These are phyloP conservation scores for Physcia stellaris DNA, from an alignment of 495 filamentous ascomycete species.

Conservation along the genomic window DNA sequence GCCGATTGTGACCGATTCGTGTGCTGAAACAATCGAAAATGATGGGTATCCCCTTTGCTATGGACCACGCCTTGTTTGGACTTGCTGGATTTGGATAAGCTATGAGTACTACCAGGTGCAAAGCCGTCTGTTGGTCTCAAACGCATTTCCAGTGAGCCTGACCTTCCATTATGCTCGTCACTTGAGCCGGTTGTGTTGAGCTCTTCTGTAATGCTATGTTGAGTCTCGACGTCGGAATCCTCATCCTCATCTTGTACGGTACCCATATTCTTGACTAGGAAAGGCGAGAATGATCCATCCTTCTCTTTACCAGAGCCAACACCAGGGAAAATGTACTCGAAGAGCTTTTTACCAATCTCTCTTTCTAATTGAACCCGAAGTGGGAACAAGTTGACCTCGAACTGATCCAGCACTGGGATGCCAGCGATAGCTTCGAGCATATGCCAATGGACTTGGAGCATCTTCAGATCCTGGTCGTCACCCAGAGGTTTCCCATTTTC, in stretches of 20 bases:
- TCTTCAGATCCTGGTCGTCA: slow-evolving; percentile 44
- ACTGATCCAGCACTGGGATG: slow-evolving; percentile 93
- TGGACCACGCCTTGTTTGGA: slow-evolving; percentile 2
- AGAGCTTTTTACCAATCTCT: slow-evolving; percentile 84
- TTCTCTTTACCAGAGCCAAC: slow-evolving; percentile 46
- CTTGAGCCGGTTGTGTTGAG: slow-evolving; percentile 17
- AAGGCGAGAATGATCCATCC: slow-evolving; percentile 56
- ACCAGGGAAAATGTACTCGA: slow-evolving; percentile 95
- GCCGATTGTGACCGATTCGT: slow-evolving; percentile 11
- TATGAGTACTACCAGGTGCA: slow-evolving; percentile 1
- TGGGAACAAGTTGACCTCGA: slow-evolving; percentile 87
- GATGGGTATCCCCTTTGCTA: slow-evolving; percentile 24
- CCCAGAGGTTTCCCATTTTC: slow-evolving; percentile 39
- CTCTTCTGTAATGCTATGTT: slow-evolving; percentile 13
- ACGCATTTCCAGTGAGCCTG: slow-evolving; percentile 61
- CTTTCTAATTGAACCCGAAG: slow-evolving; percentile 88
- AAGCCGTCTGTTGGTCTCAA: slow-evolving; percentile 64
- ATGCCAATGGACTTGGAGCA: slow-evolving; percentile 89
- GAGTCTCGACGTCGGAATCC: slow-evolving; percentile 47
- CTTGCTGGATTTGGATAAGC: slow-evolving; percentile 18
- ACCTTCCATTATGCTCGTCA: slow-evolving; percentile 29
- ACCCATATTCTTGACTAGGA: slow-evolving; percentile 67
- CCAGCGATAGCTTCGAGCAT: slow-evolving; percentile 97
- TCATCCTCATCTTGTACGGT: slow-evolving; percentile 28
- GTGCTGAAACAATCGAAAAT: slow-evolving; percentile 41